A percentile compares a stretch with the other conserved stretches of the same genome.
Evolutionary conservation across 495 filamentous ascomycete genomes (phyloP).

Genomic region (Aspergillus hancockii): DNA sequence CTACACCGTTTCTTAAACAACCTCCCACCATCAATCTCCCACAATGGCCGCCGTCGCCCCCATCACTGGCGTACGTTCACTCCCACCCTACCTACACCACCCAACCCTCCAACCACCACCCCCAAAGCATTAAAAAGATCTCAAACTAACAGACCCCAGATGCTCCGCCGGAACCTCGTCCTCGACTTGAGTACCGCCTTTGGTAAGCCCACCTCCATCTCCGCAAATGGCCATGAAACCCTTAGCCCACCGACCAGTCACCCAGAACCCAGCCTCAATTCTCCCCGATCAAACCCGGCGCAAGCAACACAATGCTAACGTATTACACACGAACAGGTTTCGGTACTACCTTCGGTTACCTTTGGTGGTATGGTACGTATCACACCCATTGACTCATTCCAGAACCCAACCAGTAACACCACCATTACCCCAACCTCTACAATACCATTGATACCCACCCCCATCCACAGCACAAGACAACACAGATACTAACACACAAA

Average conservation of each 20-base stretch:
- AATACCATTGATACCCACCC: too few species aligned
- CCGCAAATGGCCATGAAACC: too few species aligned
- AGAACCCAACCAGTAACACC: too few species aligned
- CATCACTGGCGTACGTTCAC: slow-evolving; percentile 51
- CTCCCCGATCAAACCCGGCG: neutral
- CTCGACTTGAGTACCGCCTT: slow-evolving; percentile 76
- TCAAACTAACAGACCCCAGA: slow-evolving; percentile 45
- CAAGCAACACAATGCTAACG: too few species aligned
- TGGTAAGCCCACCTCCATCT: slow-evolving; percentile 54
- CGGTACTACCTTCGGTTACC: slow-evolving; percentile 69
- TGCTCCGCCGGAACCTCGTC: slow-evolving; percentile 72
- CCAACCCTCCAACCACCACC: neutral
- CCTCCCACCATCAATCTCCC: slow-evolving; percentile 25
- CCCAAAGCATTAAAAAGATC: neutral
- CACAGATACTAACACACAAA: too few species aligned
- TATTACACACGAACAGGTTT: too few species aligned
- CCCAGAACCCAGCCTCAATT: neutral
- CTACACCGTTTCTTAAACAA: slow-evolving; percentile 13
- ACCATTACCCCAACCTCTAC: too few species aligned
- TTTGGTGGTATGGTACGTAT: slow-evolving; percentile 80
- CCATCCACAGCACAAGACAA: too few species aligned
- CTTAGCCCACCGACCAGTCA: neutral
- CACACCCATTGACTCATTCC: neutral
- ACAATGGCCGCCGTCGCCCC: slow-evolving; percentile 50
- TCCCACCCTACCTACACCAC: slow-evolving; percentile 19